phyloP scores from a whole-genome alignment of 768 basidiomycete species.

The Cubamyces sp. region DNA sequence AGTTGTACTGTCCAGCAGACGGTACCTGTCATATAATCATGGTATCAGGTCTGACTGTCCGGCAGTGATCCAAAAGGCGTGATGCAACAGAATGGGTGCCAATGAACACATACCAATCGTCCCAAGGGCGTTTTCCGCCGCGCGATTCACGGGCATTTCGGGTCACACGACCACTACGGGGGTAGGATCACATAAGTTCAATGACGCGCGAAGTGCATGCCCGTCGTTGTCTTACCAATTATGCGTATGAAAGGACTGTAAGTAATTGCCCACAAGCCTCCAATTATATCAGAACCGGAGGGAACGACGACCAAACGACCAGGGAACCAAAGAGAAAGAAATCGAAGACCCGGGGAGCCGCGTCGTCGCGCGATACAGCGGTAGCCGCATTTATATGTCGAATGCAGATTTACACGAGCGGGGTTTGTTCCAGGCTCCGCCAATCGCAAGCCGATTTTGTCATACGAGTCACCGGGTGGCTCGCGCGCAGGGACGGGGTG shows the following conservation, averaged over 20 bases:
- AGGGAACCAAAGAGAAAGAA: not conserved
- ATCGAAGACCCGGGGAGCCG: not conserved
- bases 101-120: slow-evolving; percentile 54
- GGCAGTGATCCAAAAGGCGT: too few species aligned
- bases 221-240: not conserved
- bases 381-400: not conserved
- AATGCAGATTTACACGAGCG: not conserved
- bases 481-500: not conserved
- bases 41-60: too few species aligned
- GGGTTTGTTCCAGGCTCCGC: not conserved
- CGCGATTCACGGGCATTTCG: slow-evolving; percentile 50
- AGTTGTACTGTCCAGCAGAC: slow-evolving; percentile 70
- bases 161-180: not conserved
- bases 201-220: not conserved
- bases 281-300: not conserved
- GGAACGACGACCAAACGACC: not conserved
- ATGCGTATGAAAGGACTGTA: not conserved
- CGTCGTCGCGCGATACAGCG: not conserved
- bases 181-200: not conserved
- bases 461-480: not conserved
- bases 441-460: not conserved
- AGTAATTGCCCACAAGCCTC: too few species aligned
- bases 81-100: not conserved
- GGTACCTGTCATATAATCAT: slow-evolving; percentile 47
- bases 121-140: slow-evolving; percentile 69